Percentiles rank a stretch among this genome's conserved stretches.
Evolutionary conservation across 192 early-diverging fungal genomes (phyloP).

Genomic region (Dissophora ornata): DNA sequence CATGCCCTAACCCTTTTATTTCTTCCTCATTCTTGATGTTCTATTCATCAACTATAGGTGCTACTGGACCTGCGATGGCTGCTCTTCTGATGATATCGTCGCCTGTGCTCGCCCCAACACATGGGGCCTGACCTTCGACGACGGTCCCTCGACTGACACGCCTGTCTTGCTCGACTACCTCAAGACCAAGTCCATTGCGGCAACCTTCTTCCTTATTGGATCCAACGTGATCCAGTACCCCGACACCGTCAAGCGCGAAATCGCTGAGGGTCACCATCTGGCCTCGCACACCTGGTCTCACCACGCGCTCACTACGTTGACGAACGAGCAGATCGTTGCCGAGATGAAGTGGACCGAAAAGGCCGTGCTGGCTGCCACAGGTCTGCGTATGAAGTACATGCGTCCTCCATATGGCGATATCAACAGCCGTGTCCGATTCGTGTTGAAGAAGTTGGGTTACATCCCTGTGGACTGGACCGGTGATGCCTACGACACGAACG

Average conservation of each 20-base stretch:
- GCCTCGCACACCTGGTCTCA: conserved; percentile 75
- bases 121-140: conserved; percentile 74
- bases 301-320: conserved; percentile 40
- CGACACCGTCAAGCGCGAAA: conserved; percentile 55
- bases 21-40: background rate
- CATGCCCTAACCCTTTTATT: conserved; percentile 11
- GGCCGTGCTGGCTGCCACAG: conserved; percentile 59
- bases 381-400: conserved; percentile 58
- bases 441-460: conserved; percentile 47
- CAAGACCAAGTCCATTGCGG: conserved; percentile 57
- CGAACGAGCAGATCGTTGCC: conserved; percentile 60
- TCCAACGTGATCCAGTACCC: conserved; percentile 66
- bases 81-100: conserved; percentile 55
- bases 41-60: conserved; percentile 32
- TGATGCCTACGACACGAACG: conserved; percentile 61
- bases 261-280: conserved; percentile 72
- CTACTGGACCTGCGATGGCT: conserved; percentile 62
- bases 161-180: conserved; percentile 62
- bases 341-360: conserved; percentile 66
- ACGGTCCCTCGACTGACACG: conserved; percentile 68
- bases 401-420: conserved; percentile 68
- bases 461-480: conserved; percentile 35
- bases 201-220: conserved; percentile 73
- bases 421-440: conserved; percentile 63
- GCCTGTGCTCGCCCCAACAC: conserved; percentile 53